Base-by-base conservation (phyloP, 768 basidiomycete species). In the Myochromella boudieri region DNA sequence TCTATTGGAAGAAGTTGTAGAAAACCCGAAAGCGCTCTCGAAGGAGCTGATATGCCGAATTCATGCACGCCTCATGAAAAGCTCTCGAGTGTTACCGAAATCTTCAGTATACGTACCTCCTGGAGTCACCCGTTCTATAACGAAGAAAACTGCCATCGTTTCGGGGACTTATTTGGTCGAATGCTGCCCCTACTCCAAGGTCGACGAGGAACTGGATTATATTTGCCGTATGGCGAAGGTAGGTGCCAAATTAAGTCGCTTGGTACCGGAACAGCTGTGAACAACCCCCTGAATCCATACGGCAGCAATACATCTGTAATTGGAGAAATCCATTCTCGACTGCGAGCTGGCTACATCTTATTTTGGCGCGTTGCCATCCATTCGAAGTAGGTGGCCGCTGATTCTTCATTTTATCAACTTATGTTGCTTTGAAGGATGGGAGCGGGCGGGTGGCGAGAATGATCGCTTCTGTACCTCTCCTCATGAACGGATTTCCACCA, bases 321-420 rank as follows among this genome's bases (percentile, higher is more conserved):
- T 62, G 58, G 60, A 40, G 53, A 24, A 64, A 65, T 28, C 62
- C 64, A 20, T 66, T 66, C 36, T 59, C 62, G 3, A 60, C 58
- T 1, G 60, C 64, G 22, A 63, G 61, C 42, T 68, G 65, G 65
- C 46, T 62, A 12, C 66, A 66, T 53, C 44, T 65, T 6, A 45
- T 61, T 0, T 33, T 68, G 22, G 58, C 49, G 9, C 52, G 60
- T 18, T 63, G 62, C 26, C 66, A 68, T 55, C 66, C 63, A 2
- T 66, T 68, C 31, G 54, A 63, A 39, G 63, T 64, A 48, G 2
- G 55, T 53, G 33, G 15, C 17, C 26, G 27, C 27, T 20, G 21
- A 24, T 27, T n/a, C 26, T 15, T 34, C 21, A 17, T 9, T 21
- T 20, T 43, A 21, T 29, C 15, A 9, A 20, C 17, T 40, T 37